phyloP scores from a whole-genome alignment of 805 yeast genomes.

The Yarrowia sp. region DNA sequence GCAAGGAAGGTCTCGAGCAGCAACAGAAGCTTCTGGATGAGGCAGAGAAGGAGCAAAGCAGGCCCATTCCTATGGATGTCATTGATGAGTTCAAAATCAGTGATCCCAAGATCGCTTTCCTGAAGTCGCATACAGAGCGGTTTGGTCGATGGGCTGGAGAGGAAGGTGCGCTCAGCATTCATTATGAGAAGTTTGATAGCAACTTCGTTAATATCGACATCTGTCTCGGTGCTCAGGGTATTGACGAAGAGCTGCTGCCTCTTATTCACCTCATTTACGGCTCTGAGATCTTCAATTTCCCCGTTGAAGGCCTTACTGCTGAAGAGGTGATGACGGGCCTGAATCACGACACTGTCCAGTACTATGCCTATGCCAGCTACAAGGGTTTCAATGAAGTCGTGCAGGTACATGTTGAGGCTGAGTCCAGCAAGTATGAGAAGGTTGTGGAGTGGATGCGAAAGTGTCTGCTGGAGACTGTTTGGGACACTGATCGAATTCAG shows the following conservation, averaged over 20 bases:
- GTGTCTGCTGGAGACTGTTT: slow-evolving; percentile 61
- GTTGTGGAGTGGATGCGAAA: slow-evolving; percentile 77
- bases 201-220: slow-evolving; percentile 71
- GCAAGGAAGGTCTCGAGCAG: slow-evolving; percentile 56
- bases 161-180: slow-evolving; percentile 65
- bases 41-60: slow-evolving; percentile 69
- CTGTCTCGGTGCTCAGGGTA: slow-evolving; percentile 53
- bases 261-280: slow-evolving; percentile 61
- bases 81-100: slow-evolving; percentile 64
- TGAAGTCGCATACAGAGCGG: slow-evolving; percentile 62
- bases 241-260: slow-evolving; percentile 56
- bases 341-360: slow-evolving; percentile 64
- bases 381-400: slow-evolving; percentile 66
- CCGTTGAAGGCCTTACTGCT: slow-evolving; percentile 70
- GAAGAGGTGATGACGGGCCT: slow-evolving; percentile 74
- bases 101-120: slow-evolving; percentile 73
- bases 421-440: slow-evolving; percentile 55
- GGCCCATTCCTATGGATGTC: slow-evolving; percentile 70
- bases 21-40: slow-evolving; percentile 51
- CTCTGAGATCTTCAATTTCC: slow-evolving; percentile 63
- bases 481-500: slow-evolving; percentile 69
- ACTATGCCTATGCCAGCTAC: slow-evolving; percentile 54
- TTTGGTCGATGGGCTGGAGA: slow-evolving; percentile 44
- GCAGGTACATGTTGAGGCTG: slow-evolving; percentile 59
- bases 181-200: slow-evolving; percentile 75